Evolutionary conservation across 148 eudicot species (phyloP).

Genomic region (Silene conica): DNA sequence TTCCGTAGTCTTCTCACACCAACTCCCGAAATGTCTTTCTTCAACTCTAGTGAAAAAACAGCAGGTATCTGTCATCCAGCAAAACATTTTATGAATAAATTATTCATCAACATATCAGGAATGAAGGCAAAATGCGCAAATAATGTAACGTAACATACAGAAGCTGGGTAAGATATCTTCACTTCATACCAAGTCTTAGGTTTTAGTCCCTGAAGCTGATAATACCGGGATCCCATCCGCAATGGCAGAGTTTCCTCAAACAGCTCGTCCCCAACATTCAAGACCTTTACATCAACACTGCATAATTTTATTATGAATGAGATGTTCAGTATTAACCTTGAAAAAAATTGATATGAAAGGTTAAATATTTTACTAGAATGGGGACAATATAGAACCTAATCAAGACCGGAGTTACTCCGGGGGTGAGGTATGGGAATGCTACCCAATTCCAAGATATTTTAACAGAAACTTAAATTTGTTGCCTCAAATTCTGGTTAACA

Average conservation of each 20-base stretch:
- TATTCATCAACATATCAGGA: not conserved
- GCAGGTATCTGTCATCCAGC: conserved; percentile 60
- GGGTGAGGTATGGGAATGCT: too few species aligned
- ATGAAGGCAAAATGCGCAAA: conserved; percentile 7
- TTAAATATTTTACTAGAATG: not conserved
- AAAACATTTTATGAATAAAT: conserved; percentile 10
- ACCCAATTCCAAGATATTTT: not conserved
- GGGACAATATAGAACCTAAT: not conserved
- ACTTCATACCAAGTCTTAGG: conserved; percentile 80
- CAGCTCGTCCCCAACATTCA: conserved; percentile 72
- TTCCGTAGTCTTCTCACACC: conserved; percentile 50
- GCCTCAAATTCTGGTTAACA: too few species aligned
- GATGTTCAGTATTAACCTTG: not conserved
- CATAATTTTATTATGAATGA: not conserved
- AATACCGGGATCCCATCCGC: conserved; percentile 57
- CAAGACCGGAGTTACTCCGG: too few species aligned
- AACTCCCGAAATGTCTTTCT: conserved; percentile 40
- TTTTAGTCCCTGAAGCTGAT: conserved; percentile 62
- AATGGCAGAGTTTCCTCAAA: conserved; percentile 64
- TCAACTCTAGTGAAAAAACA: conserved; percentile 61
- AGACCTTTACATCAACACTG: conserved; percentile 39
- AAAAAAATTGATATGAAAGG: not conserved
- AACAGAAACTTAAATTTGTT: not conserved
- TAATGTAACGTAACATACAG: conserved; percentile 49
- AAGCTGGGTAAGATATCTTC: conserved; percentile 98